Percentiles rank a stretch among this genome's conserved stretches.
Evolutionary conservation across 805 yeast species (phyloP).

Genomic region (Yamadazyma phyllophila): DNA sequence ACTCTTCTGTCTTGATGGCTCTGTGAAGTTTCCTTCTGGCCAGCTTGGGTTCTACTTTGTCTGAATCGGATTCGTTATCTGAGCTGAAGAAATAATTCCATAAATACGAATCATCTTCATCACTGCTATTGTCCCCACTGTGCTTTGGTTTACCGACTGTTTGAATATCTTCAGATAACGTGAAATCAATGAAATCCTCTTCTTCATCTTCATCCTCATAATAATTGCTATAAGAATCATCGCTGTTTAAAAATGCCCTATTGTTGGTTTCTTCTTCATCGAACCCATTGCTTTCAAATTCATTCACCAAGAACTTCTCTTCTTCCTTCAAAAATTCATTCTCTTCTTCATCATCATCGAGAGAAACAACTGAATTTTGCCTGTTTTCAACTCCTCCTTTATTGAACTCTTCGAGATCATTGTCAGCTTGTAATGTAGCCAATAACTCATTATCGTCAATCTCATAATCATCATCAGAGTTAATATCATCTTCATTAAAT

Average conservation of each 20-base stretch:
- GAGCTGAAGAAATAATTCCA: conserved; percentile 70
- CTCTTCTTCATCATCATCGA: conserved; percentile 33
- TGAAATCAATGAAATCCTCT: conserved; percentile 38
- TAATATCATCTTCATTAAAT: conserved; percentile 45
- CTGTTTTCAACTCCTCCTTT: conserved; percentile 15
- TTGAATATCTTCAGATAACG: conserved; percentile 20
- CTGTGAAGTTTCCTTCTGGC: conserved; percentile 18
- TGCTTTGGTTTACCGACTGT: conserved; percentile 1
- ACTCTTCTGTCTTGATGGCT: conserved; percentile 5
- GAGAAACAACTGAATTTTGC: conserved; percentile 29
- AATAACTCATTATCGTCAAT: conserved; percentile 48
- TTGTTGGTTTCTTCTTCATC: conserved; percentile 33
- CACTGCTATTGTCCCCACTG: conserved; percentile 26
- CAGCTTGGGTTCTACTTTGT: conserved; percentile 11
- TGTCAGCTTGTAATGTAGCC: conserved; percentile 48
- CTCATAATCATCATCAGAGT: conserved; percentile 66
- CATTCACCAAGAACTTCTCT: conserved; percentile 44
- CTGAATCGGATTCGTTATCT: conserved; percentile 30
- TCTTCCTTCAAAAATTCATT: conserved; percentile 43
- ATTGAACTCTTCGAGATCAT: conserved; percentile 40
- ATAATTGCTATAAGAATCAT: conserved; percentile 12
- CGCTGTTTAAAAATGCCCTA: conserved; percentile 12
- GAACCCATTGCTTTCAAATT: conserved; percentile 46
- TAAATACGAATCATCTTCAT: conserved; percentile 67
- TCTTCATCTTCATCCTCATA: conserved; percentile 36